Evolutionary conservation across 148 eudicot species (phyloP).

Genomic region (Vaccinium vitisidaea): DNA sequence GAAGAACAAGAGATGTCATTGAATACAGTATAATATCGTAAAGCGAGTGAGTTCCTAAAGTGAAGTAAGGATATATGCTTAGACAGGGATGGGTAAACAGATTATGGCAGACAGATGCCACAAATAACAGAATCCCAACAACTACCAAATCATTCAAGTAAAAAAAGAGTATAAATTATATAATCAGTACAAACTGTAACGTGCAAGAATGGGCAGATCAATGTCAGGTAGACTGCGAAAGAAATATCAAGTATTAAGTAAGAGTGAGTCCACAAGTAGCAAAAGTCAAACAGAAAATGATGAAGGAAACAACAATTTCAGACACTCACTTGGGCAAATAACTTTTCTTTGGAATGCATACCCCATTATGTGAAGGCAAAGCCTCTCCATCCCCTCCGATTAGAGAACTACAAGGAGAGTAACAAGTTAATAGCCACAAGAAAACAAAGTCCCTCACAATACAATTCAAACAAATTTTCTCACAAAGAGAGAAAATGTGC

Average conservation of each 20-base stretch:
- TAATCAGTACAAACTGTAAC: not conserved
- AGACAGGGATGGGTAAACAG: not conserved
- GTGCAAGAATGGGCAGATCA: not conserved
- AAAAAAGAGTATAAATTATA: not conserved
- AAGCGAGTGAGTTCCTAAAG: not conserved
- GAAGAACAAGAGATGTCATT: not conserved
- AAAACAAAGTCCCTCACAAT: not conserved
- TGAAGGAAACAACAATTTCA: not conserved
- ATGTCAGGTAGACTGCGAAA: not conserved
- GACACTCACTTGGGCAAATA: constrained; percentile 74
- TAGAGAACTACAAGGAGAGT: constrained; percentile 38
- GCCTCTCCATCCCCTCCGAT: constrained; percentile 31
- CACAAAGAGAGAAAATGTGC: not conserved
- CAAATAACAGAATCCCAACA: not conserved
- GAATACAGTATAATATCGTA: not conserved
- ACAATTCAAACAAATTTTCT: not conserved
- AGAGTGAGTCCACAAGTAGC: not conserved
- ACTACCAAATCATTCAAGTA: not conserved
- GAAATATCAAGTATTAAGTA: not conserved
- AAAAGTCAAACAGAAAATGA: not conserved
- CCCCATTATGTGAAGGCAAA: constrained; percentile 24
- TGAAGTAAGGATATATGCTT: not conserved
- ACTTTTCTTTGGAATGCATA: constrained; percentile 30
- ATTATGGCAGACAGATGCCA: not conserved
- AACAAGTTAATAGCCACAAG: constrained; percentile 4